Evolutionary conservation across 768 basidiomycete genomes (phyloP), one percentile per base, ranked within the genome.

Genomic region (Xerocomellus amylosporus): DNA sequence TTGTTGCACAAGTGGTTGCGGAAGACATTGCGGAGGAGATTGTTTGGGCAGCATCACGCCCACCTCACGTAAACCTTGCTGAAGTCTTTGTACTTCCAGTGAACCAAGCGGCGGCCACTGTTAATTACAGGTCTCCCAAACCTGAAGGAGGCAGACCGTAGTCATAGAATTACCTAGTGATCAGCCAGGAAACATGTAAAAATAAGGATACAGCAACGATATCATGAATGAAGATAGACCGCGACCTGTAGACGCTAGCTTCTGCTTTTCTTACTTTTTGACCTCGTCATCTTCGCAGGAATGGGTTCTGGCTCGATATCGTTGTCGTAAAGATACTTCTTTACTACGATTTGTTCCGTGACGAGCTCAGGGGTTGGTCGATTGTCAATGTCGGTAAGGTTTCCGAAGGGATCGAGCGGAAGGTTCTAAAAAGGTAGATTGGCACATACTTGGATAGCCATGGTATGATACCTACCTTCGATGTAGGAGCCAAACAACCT

Each of bases 1-100:
- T 64, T 48, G 42, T 45, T 43, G 17, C 31, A 22, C 31, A 64
- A 94, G 90, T 96, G 70, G 79, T 81, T 7, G 85, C 87, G 8
- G 79, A 87, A 55, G 94, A 98, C 66, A 88, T 98, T 43, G 97
- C 97, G 1, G 97, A 99, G 69, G 94, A 98, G 72, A 95, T 99
- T 64, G 93, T 96, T 19, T 99, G 96, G 96, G 86, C 86, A 14
- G 96, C 97, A 19, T 80, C 89, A 12, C 86, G 95, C 39, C 95
- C 95, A 12, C 79, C 90, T 38, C 95, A 96, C 65, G 91, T 98
- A 42, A 94, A 98, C 67, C 79, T 98, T 40, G 93, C 91, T 1
- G 88, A 93, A 64, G 72, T 90, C 12, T 81, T 83, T 52, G 78
- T 92, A 42, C 81, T 90, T 61, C 90, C 90, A 2, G 85, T 86